Conservation (phyloP, 257 asterid genomes). For the Sherardia arvensis region DNA sequence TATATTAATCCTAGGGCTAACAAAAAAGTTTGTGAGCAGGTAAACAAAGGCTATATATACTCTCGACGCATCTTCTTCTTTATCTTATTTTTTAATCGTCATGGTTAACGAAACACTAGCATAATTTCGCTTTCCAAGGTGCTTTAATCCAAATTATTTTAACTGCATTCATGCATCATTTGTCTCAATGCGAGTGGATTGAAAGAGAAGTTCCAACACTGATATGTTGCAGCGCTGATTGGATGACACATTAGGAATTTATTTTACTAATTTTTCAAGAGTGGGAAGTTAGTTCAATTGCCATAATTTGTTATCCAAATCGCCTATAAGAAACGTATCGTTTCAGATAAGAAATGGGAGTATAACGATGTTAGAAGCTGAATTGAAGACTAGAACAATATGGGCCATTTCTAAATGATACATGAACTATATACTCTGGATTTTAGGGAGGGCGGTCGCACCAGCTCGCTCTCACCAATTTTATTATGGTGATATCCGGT, state of each 20-base stretch:
- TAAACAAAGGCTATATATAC: too few species aligned
- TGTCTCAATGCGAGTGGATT: not conserved
- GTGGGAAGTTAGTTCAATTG: not conserved
- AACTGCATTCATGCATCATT: constrained; percentile 4
- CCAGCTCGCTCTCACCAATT: too few species aligned
- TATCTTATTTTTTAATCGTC: not conserved
- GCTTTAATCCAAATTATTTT: not conserved
- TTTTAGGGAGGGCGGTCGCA: too few species aligned
- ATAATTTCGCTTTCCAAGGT: not conserved
- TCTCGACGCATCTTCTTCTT: not conserved
- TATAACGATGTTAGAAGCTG: too few species aligned
- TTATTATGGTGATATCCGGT: too few species aligned
- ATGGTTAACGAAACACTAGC: not conserved
- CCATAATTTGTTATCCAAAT: too few species aligned
- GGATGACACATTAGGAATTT: not conserved
- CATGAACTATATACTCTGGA: too few species aligned
- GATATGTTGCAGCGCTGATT: not conserved
- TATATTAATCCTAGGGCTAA: not conserved
- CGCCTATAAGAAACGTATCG: too few species aligned
- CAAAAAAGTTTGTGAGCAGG: not conserved
- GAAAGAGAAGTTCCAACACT: constrained; percentile 6
- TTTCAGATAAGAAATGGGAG: too few species aligned
- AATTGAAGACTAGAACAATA: too few species aligned
- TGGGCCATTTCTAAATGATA: too few species aligned
- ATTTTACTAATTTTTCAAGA: not conserved